Evolutionary conservation across 371 early-diverging fungal genomes (phyloP).

Genomic region (Parasitella parasitica): DNA sequence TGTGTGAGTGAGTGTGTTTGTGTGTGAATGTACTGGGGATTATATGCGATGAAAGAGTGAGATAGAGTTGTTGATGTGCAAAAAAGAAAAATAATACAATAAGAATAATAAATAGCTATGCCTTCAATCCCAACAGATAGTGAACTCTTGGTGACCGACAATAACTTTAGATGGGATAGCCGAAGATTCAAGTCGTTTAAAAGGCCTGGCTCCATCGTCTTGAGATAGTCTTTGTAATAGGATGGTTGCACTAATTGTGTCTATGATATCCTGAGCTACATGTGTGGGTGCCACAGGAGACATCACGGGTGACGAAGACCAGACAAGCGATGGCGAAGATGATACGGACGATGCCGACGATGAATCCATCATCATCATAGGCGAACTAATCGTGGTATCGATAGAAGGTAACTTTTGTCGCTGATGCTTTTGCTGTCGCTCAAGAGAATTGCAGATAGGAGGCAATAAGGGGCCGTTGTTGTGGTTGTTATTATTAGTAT

Average conservation of each 20-base stretch:
- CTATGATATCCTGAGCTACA: slow-evolving; percentile 44
- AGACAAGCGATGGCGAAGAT: background rate
- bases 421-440: background rate
- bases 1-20: background rate
- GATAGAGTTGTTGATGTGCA: no score
- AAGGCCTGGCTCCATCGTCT: slow-evolving; percentile 56
- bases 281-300: slow-evolving; percentile 2
- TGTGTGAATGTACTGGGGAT: background rate
- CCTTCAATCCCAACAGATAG: slow-evolving; percentile 35
- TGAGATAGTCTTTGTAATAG: slow-evolving; percentile 55
- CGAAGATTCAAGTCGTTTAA: slow-evolving; percentile 26
- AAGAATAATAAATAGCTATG: background rate
- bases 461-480: background rate
- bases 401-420: background rate
- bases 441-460: background rate
- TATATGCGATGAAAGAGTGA: background rate
- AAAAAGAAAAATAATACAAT: background rate
- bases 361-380: background rate
- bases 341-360: background rate
- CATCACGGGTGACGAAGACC: slow-evolving; percentile 6
- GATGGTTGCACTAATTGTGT: slow-evolving; percentile 56
- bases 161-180: slow-evolving; percentile 35
- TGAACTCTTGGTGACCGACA: slow-evolving; percentile 36
- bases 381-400: background rate
- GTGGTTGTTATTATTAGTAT: background rate